These are phyloP conservation scores for Aspergillus eucalypticola DNA, from an alignment of 2,329 filamentous ascomycete species.

Conservation along the genomic window DNA sequence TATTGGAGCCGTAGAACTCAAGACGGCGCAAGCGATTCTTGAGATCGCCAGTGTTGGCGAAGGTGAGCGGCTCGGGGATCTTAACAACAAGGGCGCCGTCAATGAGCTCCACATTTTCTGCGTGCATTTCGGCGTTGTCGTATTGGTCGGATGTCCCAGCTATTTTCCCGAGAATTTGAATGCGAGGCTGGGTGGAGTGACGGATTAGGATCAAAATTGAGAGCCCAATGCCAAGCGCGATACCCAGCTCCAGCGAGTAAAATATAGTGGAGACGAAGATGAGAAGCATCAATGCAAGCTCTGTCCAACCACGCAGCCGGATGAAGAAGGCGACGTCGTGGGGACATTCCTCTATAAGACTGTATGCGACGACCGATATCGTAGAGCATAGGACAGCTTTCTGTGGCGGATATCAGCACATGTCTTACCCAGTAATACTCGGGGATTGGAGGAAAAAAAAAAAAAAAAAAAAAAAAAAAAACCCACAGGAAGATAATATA, in stretches of 20 bases:
- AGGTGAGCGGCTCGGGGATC: constrained; percentile 94
- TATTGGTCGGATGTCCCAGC: constrained; percentile 75
- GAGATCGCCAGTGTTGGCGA: constrained; percentile 92
- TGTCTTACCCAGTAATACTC: background rate
- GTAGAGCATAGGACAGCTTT: constrained; percentile 92
- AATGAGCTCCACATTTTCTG: constrained; percentile 77
- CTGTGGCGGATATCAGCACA: constrained; percentile 46
- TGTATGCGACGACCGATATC: constrained; percentile 93
- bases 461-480: background rate
- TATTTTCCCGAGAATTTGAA: constrained; percentile 91
- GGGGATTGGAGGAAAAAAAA: background rate
- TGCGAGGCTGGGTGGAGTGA: constrained; percentile 87
- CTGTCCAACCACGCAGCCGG: constrained; percentile 79
- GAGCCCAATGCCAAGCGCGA: constrained; percentile 88
- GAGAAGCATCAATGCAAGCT: constrained; percentile 81
- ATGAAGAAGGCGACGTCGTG: constrained; percentile 90
- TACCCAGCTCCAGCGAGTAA: constrained; percentile 90
- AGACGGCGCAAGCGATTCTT: constrained; percentile 79
- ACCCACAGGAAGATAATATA: constrained; percentile 92
- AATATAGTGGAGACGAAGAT: constrained; percentile 93
- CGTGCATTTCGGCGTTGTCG: constrained; percentile 76
- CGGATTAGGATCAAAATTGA: constrained; percentile 87
- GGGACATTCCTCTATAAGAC: constrained; percentile 90
- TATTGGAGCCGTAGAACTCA: constrained; percentile 84
- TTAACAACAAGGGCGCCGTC: constrained; percentile 95